These are phyloP conservation scores for Hericium coralloides DNA, from an alignment of 768 basidiomycete genomes.

Conservation along the genomic window DNA sequence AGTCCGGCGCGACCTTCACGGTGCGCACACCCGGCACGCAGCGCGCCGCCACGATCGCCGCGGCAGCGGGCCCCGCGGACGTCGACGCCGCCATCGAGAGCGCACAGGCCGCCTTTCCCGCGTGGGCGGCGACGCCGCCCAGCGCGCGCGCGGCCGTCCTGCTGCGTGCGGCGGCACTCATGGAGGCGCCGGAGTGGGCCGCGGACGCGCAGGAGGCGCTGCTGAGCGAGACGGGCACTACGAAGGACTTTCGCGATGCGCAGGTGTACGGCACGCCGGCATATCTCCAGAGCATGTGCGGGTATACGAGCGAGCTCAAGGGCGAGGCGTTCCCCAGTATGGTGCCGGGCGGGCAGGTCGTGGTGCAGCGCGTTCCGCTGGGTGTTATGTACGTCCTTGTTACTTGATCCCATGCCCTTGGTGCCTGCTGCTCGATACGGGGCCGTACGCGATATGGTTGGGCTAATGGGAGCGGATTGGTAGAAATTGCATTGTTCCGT, in stretches of 20 bases:
- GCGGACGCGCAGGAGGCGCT: not conserved
- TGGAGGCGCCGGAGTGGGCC: not conserved
- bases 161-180: not conserved
- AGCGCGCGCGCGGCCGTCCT: not conserved
- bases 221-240: not conserved
- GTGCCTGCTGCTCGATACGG: not conserved
- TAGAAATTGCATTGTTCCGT: conserved; percentile 46
- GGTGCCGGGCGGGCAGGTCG: conserved; percentile 34
- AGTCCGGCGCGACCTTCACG: conserved; percentile 31
- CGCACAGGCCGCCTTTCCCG: not conserved
- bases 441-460: not conserved
- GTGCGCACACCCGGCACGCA: conserved; percentile 35
- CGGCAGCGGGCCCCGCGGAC: conserved; percentile 29
- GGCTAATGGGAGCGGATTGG: not conserved
- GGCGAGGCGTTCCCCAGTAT: conserved; percentile 36
- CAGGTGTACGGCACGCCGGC: conserved; percentile 11
- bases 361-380: conserved; percentile 36
- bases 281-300: not conserved
- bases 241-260: conserved; percentile 1
- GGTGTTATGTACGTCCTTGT: conserved; percentile 39
- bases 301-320: conserved; percentile 27
- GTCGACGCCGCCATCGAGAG: not conserved
- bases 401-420: not conserved
- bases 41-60: conserved; percentile 33
- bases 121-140: not conserved